phyloP scores from a whole-genome alignment of 2,329 filamentous ascomycete genomes.

The Whalleya microplaca region DNA sequence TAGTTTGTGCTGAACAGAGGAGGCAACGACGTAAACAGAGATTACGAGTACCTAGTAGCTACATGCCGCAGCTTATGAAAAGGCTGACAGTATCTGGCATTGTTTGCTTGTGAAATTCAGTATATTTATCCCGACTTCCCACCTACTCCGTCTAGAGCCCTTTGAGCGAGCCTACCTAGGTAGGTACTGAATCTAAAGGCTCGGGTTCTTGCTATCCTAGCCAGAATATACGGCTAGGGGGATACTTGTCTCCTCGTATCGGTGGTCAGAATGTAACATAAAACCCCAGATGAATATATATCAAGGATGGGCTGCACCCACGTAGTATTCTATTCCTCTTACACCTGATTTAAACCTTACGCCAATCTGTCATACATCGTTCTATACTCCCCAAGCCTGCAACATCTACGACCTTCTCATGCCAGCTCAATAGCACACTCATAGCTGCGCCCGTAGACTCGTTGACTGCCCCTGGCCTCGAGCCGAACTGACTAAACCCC shows the following conservation, averaged over 20 bases:
- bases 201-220: background rate
- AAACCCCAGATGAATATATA: background rate
- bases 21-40: too few species aligned
- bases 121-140: too few species aligned
- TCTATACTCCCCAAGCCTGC: slow-evolving; percentile 90
- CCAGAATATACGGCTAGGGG: background rate
- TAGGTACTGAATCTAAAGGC: too few species aligned
- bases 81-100: too few species aligned
- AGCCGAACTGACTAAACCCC: slow-evolving; percentile 81
- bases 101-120: too few species aligned
- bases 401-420: slow-evolving; percentile 96
- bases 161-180: too few species aligned
- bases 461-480: slow-evolving; percentile 55
- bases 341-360: slow-evolving; percentile 69
- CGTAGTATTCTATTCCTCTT: slow-evolving; percentile 11
- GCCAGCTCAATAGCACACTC: slow-evolving; percentile 97
- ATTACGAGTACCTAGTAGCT: too few species aligned
- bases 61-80: too few species aligned
- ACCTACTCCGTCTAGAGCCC: too few species aligned
- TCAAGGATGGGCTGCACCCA: background rate
- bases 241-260: background rate
- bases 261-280: background rate
- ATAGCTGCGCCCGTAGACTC: slow-evolving; percentile 83
- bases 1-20: too few species aligned
- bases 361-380: slow-evolving; percentile 93